phyloP scores from a whole-genome alignment of 805 yeast species.

The Candida xiaguanensis region DNA sequence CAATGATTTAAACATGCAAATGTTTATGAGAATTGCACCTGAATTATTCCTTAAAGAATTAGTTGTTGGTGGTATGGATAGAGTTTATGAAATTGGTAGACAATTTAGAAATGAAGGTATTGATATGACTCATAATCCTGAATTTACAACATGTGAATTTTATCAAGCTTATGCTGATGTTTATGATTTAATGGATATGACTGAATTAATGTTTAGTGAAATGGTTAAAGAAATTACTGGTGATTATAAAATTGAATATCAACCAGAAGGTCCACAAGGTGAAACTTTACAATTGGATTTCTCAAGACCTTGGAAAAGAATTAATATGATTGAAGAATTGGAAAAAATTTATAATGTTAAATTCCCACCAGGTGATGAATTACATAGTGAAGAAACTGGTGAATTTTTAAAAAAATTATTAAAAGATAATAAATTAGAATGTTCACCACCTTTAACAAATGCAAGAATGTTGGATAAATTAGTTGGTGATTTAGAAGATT shows the following conservation, averaged over 20 bases:
- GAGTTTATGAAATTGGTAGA: slow-evolving; percentile 98
- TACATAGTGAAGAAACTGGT: slow-evolving; percentile 92
- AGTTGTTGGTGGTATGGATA: slow-evolving; percentile 96
- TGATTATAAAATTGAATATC: slow-evolving; percentile 77
- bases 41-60: slow-evolving; percentile 94
- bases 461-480: slow-evolving; percentile 98
- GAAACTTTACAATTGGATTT: slow-evolving; percentile 78
- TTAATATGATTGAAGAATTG: slow-evolving; percentile 93
- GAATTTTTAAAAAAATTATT: slow-evolving; percentile 79
- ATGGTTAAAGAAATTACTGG: slow-evolving; percentile 97
- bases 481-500: slow-evolving; percentile 94
- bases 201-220: slow-evolving; percentile 90
- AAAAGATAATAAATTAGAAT: slow-evolving; percentile 76
- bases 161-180: slow-evolving; percentile 98
- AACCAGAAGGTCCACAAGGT: slow-evolving; percentile 84
- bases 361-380: slow-evolving; percentile 94
- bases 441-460: slow-evolving; percentile 91
- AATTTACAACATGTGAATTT: slow-evolving; percentile 97
- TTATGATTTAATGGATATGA: slow-evolving; percentile 90
- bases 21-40: slow-evolving; percentile 98
- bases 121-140: slow-evolving; percentile 98
- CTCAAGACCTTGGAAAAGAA: slow-evolving; percentile 97
- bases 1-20: slow-evolving; percentile 92
- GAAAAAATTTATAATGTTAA: slow-evolving; percentile 82
- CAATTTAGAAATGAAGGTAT: slow-evolving; percentile 99